phyloP scores from a whole-genome alignment of 1,139 yeast genomes.

The Candida sp. region DNA sequence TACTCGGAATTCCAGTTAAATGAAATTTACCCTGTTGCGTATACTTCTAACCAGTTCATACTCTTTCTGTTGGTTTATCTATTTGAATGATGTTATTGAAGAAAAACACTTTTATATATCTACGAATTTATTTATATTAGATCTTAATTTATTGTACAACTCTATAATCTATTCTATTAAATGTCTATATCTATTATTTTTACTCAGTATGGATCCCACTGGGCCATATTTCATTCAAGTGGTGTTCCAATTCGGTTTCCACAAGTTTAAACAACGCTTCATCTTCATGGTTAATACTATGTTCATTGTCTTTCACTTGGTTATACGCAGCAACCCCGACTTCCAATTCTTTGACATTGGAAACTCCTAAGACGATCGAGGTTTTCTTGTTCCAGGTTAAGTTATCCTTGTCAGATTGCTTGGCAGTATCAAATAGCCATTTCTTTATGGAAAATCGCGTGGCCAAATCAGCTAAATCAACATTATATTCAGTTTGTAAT shows the following conservation, averaged over 20 bases:
- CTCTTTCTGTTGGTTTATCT: no score
- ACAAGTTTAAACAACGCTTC: slow-evolving; percentile 41
- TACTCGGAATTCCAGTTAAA: no score
- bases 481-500: slow-evolving; percentile 33
- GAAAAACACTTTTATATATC: no score
- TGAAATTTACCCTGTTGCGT: no score
- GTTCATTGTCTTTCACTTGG: slow-evolving; percentile 35
- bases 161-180: no score
- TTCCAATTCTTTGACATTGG: slow-evolving; percentile 57
- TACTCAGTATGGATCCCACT: slow-evolving; percentile 49
- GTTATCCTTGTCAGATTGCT: slow-evolving; percentile 6
- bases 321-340: slow-evolving; percentile 60
- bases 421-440: slow-evolving; percentile 42
- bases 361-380: slow-evolving; percentile 74
- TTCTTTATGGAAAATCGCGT: slow-evolving; percentile 67
- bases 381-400: slow-evolving; percentile 35
- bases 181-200: no score
- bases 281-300: slow-evolving; percentile 35
- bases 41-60: no score
- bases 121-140: no score
- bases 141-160: no score
- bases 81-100: no score
- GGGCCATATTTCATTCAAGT: slow-evolving; percentile 66
- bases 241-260: slow-evolving; percentile 45
- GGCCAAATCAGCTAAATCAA: slow-evolving; percentile 79